Base-by-base conservation (phyloP, 441 rosid genomes). In the Euphorbia corollata region DNA sequence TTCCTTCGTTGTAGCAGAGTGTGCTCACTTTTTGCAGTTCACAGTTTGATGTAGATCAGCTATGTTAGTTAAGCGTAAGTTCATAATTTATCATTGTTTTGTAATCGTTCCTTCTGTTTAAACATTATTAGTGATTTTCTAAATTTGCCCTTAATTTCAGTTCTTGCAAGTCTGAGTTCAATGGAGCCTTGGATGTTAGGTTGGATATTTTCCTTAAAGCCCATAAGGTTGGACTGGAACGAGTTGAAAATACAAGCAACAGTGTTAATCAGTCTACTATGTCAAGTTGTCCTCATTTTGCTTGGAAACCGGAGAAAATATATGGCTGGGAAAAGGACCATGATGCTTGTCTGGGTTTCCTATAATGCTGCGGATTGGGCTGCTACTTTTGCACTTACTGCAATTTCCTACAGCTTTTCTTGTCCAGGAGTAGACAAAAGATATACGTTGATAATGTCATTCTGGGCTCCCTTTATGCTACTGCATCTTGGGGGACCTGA, bases 401-500 rank as follows among this genome's bases (percentile, higher is more conserved):
- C 75, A 19, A 71, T 79, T 69, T 64, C 82, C 23, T 18, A 18
- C 18, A 43, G 50, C 39, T 43, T 41, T 27, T 23, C 56, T 15
- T 47, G 32, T 59, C 20, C 23, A 15, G 11, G n/a, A n/a, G 18
- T n/a, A 59, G 10, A 43, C 19, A 22, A 6, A 57, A 43, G 15
- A 2, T 20, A 36, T 57, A 36, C 51, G 13, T 47, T 22, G 2
- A 67, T 68, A 36, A 48, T 4, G 24, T 71, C 78, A 0, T 74
- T 80, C 20, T 80, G 86, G 86, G 79, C 78, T 4, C 78, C 76
- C 1, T 80, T 80, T 38, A 73, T 80, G 24, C 79, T 82, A 9
- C 65, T 82, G 43, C 84, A 78, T 73, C 75, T 80, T 2, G 86
- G 86, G 3, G 81, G 86, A 4, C 81, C 81, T 0, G 81, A 80